Evolutionary conservation across 768 basidiomycete species (phyloP).

Genomic region (Tubosaeta sp.): DNA sequence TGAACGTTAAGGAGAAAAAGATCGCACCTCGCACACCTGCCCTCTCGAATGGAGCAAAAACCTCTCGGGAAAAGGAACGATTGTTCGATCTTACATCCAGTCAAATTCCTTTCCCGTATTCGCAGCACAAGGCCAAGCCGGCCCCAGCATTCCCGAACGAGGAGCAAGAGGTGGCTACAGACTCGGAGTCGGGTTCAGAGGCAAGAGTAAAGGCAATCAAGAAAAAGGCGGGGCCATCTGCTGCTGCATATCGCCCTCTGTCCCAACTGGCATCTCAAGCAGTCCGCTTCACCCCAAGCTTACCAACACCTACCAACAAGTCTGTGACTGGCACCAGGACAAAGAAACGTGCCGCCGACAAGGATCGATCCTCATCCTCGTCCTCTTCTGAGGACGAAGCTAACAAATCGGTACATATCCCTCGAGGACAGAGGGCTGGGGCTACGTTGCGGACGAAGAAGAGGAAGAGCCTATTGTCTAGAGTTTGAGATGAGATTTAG

Average conservation of each 20-base stretch:
- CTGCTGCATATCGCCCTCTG: conserved; percentile 39
- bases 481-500: neutral
- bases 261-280: conserved; percentile 46
- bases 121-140: conserved; percentile 34
- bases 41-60: neutral
- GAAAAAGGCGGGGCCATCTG: conserved; percentile 12
- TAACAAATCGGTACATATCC: conserved; percentile 51
- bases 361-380: conserved; percentile 33
- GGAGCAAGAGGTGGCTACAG: conserved; percentile 32
- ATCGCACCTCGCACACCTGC: neutral
- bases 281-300: conserved; percentile 34
- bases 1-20: conserved; percentile 12
- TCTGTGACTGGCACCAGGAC: conserved; percentile 25
- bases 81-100: conserved; percentile 52
- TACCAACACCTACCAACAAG: conserved; percentile 30
- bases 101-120: conserved; percentile 52
- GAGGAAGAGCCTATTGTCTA: conserved; percentile 18
- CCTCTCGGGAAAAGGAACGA: conserved; percentile 17
- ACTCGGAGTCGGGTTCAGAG: conserved; percentile 25
- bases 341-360: conserved; percentile 10
- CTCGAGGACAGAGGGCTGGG: conserved; percentile 53
- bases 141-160: conserved; percentile 18
- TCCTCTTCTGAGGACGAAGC: conserved; percentile 38
- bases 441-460: conserved; percentile 23
- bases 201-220: conserved; percentile 10